Conservation (phyloP, 2,329 filamentous ascomycete species). For the Xylaria sp. region DNA sequence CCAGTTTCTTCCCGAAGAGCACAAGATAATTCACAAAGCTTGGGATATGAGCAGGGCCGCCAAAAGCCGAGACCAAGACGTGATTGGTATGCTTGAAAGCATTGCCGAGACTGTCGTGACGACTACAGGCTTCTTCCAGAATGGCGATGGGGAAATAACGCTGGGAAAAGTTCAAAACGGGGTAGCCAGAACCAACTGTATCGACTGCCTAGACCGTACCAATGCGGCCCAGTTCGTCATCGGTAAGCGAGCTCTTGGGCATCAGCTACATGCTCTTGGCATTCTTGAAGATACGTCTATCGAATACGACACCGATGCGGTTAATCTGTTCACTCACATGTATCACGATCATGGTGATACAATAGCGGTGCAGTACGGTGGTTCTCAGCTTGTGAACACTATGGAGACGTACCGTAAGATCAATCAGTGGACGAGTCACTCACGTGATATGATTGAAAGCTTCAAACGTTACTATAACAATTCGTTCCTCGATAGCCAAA, state of each 20-base stretch:
- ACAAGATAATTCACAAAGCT: conserved; percentile 91
- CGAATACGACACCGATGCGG: conserved; percentile 93
- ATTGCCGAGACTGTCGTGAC: conserved; percentile 89
- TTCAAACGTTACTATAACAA: conserved; percentile 99
- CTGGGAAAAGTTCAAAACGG: conserved; percentile 84
- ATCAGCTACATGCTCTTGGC: conserved; percentile 91
- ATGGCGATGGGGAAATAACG: conserved; percentile 77
- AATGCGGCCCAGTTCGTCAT: conserved; percentile 99
- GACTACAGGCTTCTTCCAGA: conserved; percentile 93
- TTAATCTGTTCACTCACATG: conserved; percentile 98
- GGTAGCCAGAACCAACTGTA: conserved; percentile 94
- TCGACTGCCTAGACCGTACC: conserved; percentile 95
- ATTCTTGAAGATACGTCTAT: conserved; percentile 82
- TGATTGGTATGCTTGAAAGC: conserved; percentile 88
- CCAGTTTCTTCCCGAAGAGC: conserved; percentile 84
- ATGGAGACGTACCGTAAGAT: conserved; percentile 99
- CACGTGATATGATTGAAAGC: conserved; percentile 97
- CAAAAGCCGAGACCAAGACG: conserved; percentile 90
- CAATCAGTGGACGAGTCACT: conserved; percentile 98
- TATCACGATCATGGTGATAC: conserved; percentile 98
- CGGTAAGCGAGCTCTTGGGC: conserved; percentile 89
- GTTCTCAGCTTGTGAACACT: conserved; percentile 96
- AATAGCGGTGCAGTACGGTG: conserved; percentile 96
- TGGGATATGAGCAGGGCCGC: conserved; percentile 99
- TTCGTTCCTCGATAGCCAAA: conserved; percentile 95